A percentile compares a stretch with the other conserved stretches of the same genome.
Conservation (phyloP, 2,329 filamentous ascomycete genomes). For the Metarhizium sp. region DNA sequence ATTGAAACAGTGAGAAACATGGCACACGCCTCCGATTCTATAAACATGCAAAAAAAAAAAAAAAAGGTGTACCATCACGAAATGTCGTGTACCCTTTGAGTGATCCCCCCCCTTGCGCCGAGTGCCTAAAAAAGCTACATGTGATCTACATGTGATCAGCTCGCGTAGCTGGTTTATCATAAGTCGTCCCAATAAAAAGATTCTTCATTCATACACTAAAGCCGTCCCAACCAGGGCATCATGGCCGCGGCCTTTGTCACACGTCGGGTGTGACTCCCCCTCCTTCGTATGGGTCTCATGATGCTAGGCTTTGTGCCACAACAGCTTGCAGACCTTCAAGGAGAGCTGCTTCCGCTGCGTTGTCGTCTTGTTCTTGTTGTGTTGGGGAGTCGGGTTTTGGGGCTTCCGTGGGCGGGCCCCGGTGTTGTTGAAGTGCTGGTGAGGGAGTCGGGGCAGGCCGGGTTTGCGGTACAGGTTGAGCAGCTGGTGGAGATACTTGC, state of each 20-base stretch:
- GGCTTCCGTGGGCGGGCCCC: constrained; percentile 12
- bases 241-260: not conserved
- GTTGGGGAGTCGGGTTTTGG: constrained; percentile 13
- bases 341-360: constrained; percentile 24
- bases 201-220: not conserved
- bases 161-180: not conserved
- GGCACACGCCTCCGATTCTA: not conserved
- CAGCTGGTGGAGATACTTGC: not conserved
- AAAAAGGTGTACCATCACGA: too few relatives aligned
- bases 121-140: not conserved
- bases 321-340: constrained; percentile 25
- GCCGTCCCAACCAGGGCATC: not conserved
- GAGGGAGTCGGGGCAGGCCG: not conserved
- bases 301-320: constrained; percentile 18
- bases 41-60: not conserved
- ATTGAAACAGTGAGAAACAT: not conserved
- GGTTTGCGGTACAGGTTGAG: not conserved
- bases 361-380: constrained; percentile 17
- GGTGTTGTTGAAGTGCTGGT: constrained; percentile 1
- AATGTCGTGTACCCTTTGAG: not conserved
- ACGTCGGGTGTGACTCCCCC: not conserved
- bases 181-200: not conserved
- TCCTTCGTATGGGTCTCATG: not conserved
- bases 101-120: not conserved
- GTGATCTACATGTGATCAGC: not conserved